These are phyloP conservation scores for Grifola frondosa DNA, from an alignment of 1,284 basidiomycete genomes.

Conservation along the genomic window DNA sequence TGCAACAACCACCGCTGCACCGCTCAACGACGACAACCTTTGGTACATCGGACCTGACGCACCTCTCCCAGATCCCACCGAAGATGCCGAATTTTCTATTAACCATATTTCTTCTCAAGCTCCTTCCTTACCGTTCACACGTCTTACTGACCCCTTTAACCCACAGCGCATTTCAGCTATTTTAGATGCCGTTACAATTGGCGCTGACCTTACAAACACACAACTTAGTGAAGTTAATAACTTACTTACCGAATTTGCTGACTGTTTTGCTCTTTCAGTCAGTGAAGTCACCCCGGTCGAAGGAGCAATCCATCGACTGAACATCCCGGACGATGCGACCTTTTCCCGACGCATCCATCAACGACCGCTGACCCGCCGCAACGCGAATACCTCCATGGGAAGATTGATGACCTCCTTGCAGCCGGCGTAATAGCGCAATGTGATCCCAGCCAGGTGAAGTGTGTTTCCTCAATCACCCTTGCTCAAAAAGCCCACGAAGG, in stretches of 20 bases:
- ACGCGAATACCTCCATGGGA: slow-evolving; percentile 27
- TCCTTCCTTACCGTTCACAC: no score
- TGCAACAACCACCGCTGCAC: no score
- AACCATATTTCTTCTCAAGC: no score
- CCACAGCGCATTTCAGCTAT: slow-evolving; percentile 25
- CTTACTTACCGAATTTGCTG: slow-evolving; percentile 15
- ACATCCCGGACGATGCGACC: slow-evolving; percentile 13
- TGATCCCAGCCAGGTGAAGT: slow-evolving; percentile 28
- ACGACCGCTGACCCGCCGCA: slow-evolving; percentile 32
- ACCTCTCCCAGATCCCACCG: no score
- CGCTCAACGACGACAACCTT: no score
- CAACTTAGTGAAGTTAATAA: slow-evolving; percentile 7
- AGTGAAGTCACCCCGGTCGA: slow-evolving; percentile 15
- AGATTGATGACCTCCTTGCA: slow-evolving; percentile 31
- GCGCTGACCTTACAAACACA: slow-evolving; percentile 10
- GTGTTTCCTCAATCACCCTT: slow-evolving; percentile 29
- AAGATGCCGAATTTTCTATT: no score
- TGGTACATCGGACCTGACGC: no score
- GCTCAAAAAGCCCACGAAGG: slow-evolving; percentile 33
- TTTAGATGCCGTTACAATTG: slow-evolving; percentile 17
- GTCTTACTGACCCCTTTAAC: slow-evolving; percentile 22
- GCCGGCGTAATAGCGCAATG: slow-evolving; percentile 33
- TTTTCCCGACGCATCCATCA: slow-evolving; percentile 14
- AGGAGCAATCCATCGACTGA: slow-evolving; percentile 17
- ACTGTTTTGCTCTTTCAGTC: slow-evolving; percentile 19